Percentiles rank a stretch among this genome's conserved stretches.
phyloP scores from a whole-genome alignment of 805 yeast species.

The Kodamaea neixiangensis region DNA sequence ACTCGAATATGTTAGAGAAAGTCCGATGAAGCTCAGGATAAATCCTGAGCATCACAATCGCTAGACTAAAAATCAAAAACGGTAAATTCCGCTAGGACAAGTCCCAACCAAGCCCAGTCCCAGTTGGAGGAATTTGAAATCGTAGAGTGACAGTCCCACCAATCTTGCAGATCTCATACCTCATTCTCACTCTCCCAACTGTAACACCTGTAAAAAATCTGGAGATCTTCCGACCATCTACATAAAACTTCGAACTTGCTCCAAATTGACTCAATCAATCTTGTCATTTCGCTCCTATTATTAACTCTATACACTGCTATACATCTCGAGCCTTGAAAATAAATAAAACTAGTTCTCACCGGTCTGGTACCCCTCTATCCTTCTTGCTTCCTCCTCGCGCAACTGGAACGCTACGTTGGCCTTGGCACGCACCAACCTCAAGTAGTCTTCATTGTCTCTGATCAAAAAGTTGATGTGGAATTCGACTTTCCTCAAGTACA shows the following conservation, averaged over 20 bases:
- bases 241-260: too few species aligned
- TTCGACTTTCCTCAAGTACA: constrained; percentile 40
- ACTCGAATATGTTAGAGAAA: too few species aligned
- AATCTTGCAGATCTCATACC: too few species aligned
- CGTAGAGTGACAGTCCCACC: too few species aligned
- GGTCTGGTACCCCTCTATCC: constrained; percentile 1
- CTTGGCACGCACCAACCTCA: constrained; percentile 42
- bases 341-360: not conserved
- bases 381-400: constrained; percentile 30
- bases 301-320: not conserved
- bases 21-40: too few species aligned
- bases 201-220: too few species aligned
- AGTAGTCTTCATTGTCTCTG: constrained; percentile 63
- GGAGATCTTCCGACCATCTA: too few species aligned
- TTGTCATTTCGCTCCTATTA: not conserved
- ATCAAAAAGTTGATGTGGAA: constrained; percentile 50
- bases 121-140: not conserved
- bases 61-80: too few species aligned
- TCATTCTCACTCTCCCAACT: too few species aligned
- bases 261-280: too few species aligned
- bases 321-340: not conserved
- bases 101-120: not conserved
- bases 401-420: constrained; percentile 46
- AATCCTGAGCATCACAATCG: too few species aligned
- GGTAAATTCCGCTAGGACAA: too few species aligned